Percentiles rank a stretch among this genome's conserved stretches.
Conservation (phyloP, 768 basidiomycete species). For the Mycena indigotica region DNA sequence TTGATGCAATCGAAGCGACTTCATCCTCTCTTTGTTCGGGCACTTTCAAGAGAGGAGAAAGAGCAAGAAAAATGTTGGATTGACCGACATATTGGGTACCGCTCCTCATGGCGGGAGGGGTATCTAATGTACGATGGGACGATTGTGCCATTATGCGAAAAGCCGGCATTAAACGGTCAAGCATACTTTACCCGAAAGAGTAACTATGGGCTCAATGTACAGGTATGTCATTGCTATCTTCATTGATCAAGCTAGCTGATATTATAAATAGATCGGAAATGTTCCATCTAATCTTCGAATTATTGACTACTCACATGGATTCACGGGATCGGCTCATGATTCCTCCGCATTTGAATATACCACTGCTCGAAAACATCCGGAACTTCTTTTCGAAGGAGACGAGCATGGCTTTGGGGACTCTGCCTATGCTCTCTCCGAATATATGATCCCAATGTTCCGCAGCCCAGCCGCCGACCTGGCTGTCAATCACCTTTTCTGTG, state of each 20-base stretch:
- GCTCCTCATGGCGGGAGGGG: slow-evolving; percentile 36
- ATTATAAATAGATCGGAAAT: slow-evolving; percentile 35
- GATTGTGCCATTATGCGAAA: slow-evolving; percentile 31
- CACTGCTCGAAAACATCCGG: slow-evolving; percentile 26
- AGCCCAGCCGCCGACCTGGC: slow-evolving; percentile 30
- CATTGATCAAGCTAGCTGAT: not conserved
- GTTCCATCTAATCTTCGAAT: slow-evolving; percentile 32
- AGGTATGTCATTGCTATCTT: slow-evolving; percentile 25
- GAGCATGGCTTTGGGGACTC: slow-evolving; percentile 30
- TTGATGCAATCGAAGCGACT: slow-evolving; percentile 33
- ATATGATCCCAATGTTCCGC: slow-evolving; percentile 33
- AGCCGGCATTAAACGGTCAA: slow-evolving; percentile 34
- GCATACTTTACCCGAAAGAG: slow-evolving; percentile 37
- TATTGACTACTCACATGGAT: slow-evolving; percentile 35
- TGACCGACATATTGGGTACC: slow-evolving; percentile 33
- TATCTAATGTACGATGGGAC: slow-evolving; percentile 41
- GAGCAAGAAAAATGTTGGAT: slow-evolving; percentile 40
- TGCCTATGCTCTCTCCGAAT: slow-evolving; percentile 30
- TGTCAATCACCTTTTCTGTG: slow-evolving; percentile 32
- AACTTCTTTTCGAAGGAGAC: slow-evolving; percentile 29
- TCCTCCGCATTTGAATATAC: slow-evolving; percentile 36
- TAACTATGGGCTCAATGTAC: slow-evolving; percentile 40
- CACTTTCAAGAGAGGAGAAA: slow-evolving; percentile 33
- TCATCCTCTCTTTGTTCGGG: slow-evolving; percentile 33
- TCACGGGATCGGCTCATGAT: slow-evolving; percentile 39